Evolutionary conservation across 2,329 filamentous ascomycete genomes (phyloP).

Genomic region (Xylariomycetidae sp.): DNA sequence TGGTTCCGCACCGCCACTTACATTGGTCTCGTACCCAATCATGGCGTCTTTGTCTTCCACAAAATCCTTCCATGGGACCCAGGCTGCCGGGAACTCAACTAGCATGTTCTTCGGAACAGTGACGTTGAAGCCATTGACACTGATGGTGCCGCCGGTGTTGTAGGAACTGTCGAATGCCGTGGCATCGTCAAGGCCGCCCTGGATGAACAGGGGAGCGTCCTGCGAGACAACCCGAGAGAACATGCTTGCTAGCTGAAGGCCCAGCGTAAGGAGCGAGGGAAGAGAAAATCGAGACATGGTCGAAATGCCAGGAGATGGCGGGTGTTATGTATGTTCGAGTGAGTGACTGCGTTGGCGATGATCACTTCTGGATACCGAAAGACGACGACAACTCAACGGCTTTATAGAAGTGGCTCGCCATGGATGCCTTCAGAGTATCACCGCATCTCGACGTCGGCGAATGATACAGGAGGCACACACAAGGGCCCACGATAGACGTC

Average conservation of each 20-base stretch:
- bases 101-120: slow-evolving; percentile 43
- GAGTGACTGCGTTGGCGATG: too few species aligned
- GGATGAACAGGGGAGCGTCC: slow-evolving; percentile 26
- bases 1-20: slow-evolving; percentile 13
- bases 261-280: slow-evolving; percentile 9
- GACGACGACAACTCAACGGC: too few species aligned
- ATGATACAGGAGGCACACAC: too few species aligned
- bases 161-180: slow-evolving; percentile 27
- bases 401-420: too few species aligned
- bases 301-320: too few species aligned
- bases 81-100: slow-evolving; percentile 41
- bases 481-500: too few species aligned
- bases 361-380: too few species aligned
- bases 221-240: slow-evolving; percentile 9
- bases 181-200: slow-evolving; percentile 28
- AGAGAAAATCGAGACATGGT: slow-evolving; percentile 11
- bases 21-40: slow-evolving; percentile 30
- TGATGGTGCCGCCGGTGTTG: slow-evolving; percentile 40
- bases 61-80: slow-evolving; percentile 36
- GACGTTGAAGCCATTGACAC: slow-evolving; percentile 38
- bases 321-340: too few species aligned
- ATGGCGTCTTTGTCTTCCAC: slow-evolving; percentile 25
- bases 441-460: too few species aligned
- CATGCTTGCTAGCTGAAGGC: slow-evolving; percentile 12
- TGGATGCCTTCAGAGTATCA: too few species aligned